Evolutionary conservation across 2,329 filamentous ascomycete genomes (phyloP).

Genomic region (Xylaria sp.): DNA sequence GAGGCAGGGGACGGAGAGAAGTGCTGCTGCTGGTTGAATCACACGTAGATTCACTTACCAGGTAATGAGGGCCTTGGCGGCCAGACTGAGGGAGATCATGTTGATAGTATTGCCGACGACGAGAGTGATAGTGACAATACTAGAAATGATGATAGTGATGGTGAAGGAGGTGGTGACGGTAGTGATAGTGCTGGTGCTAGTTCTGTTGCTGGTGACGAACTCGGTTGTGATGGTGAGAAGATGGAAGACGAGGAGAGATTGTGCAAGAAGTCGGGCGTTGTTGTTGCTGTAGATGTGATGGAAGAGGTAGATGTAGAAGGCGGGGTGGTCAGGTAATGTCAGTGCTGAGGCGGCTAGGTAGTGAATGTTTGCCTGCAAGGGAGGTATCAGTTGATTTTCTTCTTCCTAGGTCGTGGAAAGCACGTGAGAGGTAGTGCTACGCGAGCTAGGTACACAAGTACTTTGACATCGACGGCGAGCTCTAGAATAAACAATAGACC

Average conservation of each 20-base stretch:
- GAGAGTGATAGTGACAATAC: neutral
- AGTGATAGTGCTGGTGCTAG: neutral
- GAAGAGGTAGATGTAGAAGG: neutral
- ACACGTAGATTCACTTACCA: slow-evolving; percentile 15
- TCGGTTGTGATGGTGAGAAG: neutral
- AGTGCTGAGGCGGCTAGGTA: neutral
- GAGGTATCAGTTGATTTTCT: neutral
- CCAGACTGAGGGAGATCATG: neutral
- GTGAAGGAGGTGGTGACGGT: neutral
- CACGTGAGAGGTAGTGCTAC: neutral
- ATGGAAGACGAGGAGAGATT: neutral
- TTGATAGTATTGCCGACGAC: neutral
- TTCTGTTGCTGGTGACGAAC: neutral
- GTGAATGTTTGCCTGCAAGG: neutral
- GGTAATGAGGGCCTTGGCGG: slow-evolving; percentile 20
- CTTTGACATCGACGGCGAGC: neutral
- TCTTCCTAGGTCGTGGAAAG: neutral
- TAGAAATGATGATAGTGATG: neutral
- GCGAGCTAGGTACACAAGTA: slow-evolving; percentile 12
- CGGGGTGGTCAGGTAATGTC: neutral
- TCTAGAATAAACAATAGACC: neutral
- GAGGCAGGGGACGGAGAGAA: neutral
- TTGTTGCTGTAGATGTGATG: neutral
- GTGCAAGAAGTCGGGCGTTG: neutral
- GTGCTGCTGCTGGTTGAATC: neutral